phyloP scores from a whole-genome alignment of 495 filamentous ascomycete species.

The Massariosphaeria phaeospora region DNA sequence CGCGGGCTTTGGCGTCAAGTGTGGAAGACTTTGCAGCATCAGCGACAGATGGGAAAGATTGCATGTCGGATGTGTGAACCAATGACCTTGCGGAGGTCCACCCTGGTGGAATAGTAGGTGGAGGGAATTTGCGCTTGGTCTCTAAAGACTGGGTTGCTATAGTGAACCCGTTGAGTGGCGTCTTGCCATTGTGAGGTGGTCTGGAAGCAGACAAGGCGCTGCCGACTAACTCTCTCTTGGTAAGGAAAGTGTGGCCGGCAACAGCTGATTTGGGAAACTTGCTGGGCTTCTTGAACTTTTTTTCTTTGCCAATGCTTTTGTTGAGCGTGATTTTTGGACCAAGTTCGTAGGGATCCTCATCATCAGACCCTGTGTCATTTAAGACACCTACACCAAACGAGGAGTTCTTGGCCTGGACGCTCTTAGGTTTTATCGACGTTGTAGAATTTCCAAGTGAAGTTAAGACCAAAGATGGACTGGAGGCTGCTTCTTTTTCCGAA shows the following conservation, averaged over 20 bases:
- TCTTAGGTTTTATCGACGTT: constrained; percentile 17
- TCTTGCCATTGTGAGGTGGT: constrained; percentile 83
- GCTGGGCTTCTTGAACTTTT: constrained; percentile 61
- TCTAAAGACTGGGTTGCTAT: constrained; percentile 55
- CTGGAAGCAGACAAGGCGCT: constrained; percentile 55
- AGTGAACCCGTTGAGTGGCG: constrained; percentile 81
- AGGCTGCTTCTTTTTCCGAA: constrained; percentile 22
- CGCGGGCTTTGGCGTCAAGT: constrained; percentile 74
- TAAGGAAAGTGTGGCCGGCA: constrained; percentile 66
- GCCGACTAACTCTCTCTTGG: constrained; percentile 60
- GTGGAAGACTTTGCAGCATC: constrained; percentile 69
- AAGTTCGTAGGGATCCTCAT: constrained; percentile 90
- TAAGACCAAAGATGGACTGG: constrained; percentile 7
- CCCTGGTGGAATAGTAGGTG: constrained; percentile 66
- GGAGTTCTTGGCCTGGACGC: constrained; percentile 38
- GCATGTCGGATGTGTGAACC: constrained; percentile 25
- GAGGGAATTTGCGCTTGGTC: constrained; percentile 59
- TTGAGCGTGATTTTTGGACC: constrained; percentile 92
- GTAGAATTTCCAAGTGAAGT: background rate
- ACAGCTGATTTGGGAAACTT: constrained; percentile 59
- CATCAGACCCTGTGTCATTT: constrained; percentile 95
- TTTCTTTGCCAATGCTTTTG: constrained; percentile 73
- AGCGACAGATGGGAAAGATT: constrained; percentile 60
- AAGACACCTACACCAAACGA: constrained; percentile 85
- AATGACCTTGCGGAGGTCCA: constrained; percentile 66